These are phyloP conservation scores for Craterostigma plantagineum DNA, from an alignment of 257 asterid species.

Conservation along the genomic window DNA sequence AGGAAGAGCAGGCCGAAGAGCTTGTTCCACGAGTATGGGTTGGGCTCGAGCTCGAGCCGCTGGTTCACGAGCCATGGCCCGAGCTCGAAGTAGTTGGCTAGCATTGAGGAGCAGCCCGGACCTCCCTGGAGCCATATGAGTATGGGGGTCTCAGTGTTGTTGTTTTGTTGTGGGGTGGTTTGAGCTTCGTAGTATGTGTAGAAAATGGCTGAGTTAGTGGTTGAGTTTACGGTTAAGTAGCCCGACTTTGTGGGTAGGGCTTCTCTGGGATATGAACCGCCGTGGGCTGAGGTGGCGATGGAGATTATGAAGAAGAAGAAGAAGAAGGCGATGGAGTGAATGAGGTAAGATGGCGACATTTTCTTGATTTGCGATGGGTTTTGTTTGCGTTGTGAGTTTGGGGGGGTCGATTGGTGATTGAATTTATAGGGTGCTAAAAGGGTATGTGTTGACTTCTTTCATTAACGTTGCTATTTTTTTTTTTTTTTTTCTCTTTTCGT, in stretches of 20 bases:
- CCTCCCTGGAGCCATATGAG: conserved; percentile 86
- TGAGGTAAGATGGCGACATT: too few species aligned
- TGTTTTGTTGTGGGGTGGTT: conserved; percentile 9
- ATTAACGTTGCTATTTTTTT: too few species aligned
- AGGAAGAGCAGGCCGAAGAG: conserved; percentile 49
- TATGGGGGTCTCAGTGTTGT: conserved; percentile 42
- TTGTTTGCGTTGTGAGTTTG: too few species aligned
- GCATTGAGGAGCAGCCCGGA: conserved; percentile 82
- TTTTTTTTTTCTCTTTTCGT: too few species aligned
- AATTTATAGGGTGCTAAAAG: too few species aligned
- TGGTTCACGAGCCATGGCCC: conserved; percentile 58
- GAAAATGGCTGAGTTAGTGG: conserved; percentile 57
- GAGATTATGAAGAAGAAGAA: conserved; percentile 16
- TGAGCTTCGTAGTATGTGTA: conserved; percentile 68
- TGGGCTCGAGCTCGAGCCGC: conserved; percentile 20
- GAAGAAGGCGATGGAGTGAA: too few species aligned
- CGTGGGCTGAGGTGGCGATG: conserved; percentile 14
- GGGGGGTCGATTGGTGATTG: too few species aligned
- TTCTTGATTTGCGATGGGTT: too few species aligned
- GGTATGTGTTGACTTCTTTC: too few species aligned
- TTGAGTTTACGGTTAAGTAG: conserved; percentile 59
- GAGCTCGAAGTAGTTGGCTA: conserved; percentile 50
- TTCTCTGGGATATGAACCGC: conserved; percentile 26
- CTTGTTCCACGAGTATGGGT: conserved; percentile 56
- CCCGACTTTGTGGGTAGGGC: conserved; percentile 78